phyloP scores from a whole-genome alignment of 2,329 filamentous ascomycete species.

The Rasamsonia emersonii region DNA sequence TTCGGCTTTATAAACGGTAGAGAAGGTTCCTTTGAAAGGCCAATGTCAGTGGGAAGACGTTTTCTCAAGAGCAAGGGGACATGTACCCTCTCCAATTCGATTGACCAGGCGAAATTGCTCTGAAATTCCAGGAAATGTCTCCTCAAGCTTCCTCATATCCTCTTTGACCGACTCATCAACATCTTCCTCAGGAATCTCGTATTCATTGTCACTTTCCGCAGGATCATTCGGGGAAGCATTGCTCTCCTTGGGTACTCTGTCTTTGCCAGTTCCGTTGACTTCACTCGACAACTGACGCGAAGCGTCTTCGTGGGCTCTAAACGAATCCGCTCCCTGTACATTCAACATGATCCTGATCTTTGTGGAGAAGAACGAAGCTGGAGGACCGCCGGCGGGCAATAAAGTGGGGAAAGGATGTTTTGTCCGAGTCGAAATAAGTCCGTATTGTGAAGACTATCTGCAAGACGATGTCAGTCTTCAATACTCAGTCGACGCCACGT shows the following conservation, averaged over 20 bases:
- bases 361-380: no score
- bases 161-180: slow-evolving; percentile 53
- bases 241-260: slow-evolving; percentile 10
- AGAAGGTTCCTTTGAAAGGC: slow-evolving; percentile 71
- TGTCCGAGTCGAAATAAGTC: no score
- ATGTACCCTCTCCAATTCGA: slow-evolving; percentile 84
- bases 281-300: no score
- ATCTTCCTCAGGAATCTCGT: slow-evolving; percentile 25
- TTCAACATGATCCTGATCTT: no score
- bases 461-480: no score
- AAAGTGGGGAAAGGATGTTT: no score
- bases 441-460: no score
- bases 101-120: slow-evolving; percentile 85
- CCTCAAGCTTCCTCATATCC: slow-evolving; percentile 80
- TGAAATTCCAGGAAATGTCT: slow-evolving; percentile 74
- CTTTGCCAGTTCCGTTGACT: no score
- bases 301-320: slow-evolving; percentile 12
- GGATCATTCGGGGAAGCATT: slow-evolving; percentile 13
- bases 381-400: no score
- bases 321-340: no score
- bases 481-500: no score
- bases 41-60: slow-evolving; percentile 4
- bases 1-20: slow-evolving; percentile 97
- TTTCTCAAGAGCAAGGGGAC: neutral
- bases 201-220: slow-evolving; percentile 18